phyloP scores from a whole-genome alignment of 352 stramenopile genomes.

The Pythium vanterpoolii region DNA sequence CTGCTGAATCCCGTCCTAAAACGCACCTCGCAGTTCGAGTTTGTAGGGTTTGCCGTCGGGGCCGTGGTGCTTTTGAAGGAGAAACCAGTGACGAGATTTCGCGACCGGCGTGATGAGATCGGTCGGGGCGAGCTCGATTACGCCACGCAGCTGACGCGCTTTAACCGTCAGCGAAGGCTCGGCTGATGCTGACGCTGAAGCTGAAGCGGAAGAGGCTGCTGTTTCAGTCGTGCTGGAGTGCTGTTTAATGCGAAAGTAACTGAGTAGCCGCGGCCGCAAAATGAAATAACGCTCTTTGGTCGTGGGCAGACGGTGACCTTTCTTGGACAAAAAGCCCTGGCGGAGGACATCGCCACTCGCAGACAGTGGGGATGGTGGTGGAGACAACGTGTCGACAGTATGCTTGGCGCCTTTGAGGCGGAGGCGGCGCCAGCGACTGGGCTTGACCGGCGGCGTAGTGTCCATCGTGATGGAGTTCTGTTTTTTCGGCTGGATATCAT shows the following conservation, averaged over 20 bases:
- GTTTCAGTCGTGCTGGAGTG: background rate
- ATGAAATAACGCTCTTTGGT: conserved; percentile 30
- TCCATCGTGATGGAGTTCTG: background rate
- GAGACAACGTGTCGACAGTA: background rate
- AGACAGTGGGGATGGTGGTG: background rate
- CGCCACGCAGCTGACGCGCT: conserved; percentile 14
- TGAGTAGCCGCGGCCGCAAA: conserved; percentile 20
- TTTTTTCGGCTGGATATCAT: background rate
- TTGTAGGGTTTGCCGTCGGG: conserved; percentile 59
- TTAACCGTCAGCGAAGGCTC: background rate
- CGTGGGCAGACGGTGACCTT: conserved; percentile 27
- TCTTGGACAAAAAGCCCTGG: conserved; percentile 25
- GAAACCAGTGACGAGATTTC: conserved; percentile 56
- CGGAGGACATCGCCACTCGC: conserved; percentile 12
- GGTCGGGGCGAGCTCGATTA: conserved; percentile 43
- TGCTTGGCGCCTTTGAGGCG: conserved; percentile 14
- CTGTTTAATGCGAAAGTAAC: conserved; percentile 23
- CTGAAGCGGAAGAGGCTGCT: background rate
- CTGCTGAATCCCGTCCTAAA: background rate
- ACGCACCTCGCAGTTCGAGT: conserved; percentile 59
- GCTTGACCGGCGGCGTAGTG: background rate
- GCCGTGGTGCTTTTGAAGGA: conserved; percentile 48
- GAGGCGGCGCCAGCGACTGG: conserved; percentile 22
- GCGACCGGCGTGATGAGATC: conserved; percentile 26
- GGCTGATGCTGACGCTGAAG: background rate